Evolutionary conservation across 176 grass and related monocot genomes (phyloP).

Genomic region (Aegilops tauschii): DNA sequence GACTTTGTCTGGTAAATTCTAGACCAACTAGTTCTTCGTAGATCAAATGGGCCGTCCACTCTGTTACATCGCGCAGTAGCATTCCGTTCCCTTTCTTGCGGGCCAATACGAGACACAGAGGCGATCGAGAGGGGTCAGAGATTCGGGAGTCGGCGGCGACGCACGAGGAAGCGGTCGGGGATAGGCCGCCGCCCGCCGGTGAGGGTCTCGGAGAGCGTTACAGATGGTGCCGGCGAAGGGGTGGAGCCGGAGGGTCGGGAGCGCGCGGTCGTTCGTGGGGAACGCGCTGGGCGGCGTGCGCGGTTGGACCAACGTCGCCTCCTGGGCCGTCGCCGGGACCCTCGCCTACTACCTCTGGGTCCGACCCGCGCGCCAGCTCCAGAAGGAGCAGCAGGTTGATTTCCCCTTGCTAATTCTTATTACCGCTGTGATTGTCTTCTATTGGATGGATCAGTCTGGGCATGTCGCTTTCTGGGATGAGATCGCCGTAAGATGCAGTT

Average conservation of each 20-base stretch:
- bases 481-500: background rate
- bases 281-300: constrained; percentile 87
- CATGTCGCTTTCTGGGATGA: background rate
- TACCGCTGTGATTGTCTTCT: background rate
- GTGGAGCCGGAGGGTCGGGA: constrained; percentile 54
- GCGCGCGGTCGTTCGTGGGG: constrained; percentile 77
- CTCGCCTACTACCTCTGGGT: constrained; percentile 99
- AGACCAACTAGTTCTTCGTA: background rate
- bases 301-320: constrained; percentile 81
- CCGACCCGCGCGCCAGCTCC: constrained; percentile 63
- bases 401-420: background rate
- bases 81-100: constrained; percentile 31
- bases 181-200: background rate
- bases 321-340: constrained; percentile 85
- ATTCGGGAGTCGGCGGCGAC: background rate
- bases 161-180: background rate
- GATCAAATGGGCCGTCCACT: background rate
- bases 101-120: constrained; percentile 32
- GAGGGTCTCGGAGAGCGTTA: background rate
- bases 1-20: background rate
- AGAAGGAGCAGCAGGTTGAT: constrained; percentile 78
- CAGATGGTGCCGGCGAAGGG: constrained; percentile 44
- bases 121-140: constrained; percentile 25
- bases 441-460: background rate
- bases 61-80: background rate